Evolutionary conservation across 1,139 yeast species (phyloP), one percentile per base, ranked within the genome.

Genomic region (Yamadazyma diddensiae): DNA sequence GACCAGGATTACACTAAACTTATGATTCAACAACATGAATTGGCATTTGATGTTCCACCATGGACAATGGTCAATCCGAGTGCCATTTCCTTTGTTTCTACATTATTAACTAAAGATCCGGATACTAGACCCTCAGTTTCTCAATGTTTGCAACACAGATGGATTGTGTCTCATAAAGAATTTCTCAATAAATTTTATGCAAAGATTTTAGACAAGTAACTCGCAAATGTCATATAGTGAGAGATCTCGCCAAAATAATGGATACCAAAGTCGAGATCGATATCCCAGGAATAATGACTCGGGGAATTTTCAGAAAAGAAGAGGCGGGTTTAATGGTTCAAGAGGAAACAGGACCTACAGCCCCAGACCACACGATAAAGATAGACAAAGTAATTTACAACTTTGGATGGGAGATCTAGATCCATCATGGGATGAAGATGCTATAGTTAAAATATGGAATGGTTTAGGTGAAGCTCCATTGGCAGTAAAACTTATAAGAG

Each of bases 391-490:
- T 15, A 2, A 11, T 10, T 24, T 29, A 8, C 75, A 69, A 40
- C 39, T 87, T 34, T 88, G 96, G 96, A 90, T 90, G 97, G 97
- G 97, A 8, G 97, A 88, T 55, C 63, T 90, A 29, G 96, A 88
- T 47, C 86, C 94, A 1, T 70, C 77, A 59, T 84, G 94, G 79
- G 88, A 83, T 42, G 97, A 88, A 55, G 65, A 64, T 11, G 68
- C 76, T 30, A 76, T 90, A 31, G 67, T 70, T 25, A 68, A 75
- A 34, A 66, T 87, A 33, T 90, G 97, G 97, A 41, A 52, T 5
- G 34, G 57, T 9, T 41, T 62, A 9, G 75, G 73, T 1, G 63
- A 59, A 28, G 48, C 49, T 3, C 73, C 75, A 2, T 38, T 47
- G 3, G 48, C 55, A 3, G 64, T 67, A 5, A 68, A 65, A 38